These are phyloP conservation scores for Eucalyptus tenuipes DNA, from an alignment of 345 rosid species.

Conservation along the genomic window DNA sequence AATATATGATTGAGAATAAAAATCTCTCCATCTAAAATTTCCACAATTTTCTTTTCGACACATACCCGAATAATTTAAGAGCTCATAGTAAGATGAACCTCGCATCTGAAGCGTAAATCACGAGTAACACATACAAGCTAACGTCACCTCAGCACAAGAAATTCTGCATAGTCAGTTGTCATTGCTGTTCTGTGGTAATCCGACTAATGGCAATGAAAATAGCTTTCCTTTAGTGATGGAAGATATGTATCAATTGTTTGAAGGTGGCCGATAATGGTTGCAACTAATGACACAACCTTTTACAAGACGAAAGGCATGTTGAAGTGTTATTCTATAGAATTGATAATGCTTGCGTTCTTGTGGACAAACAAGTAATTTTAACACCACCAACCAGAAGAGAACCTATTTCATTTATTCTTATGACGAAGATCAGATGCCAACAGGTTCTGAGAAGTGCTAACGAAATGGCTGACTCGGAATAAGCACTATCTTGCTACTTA, in stretches of 20 bases:
- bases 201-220: not conserved
- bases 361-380: not conserved
- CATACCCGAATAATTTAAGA: not conserved
- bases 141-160: not conserved
- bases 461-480: not conserved
- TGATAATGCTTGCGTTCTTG: not conserved
- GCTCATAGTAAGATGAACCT: not conserved
- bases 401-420: not conserved
- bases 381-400: not conserved
- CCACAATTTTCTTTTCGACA: too few relatives aligned
- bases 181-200: not conserved
- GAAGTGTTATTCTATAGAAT: not conserved
- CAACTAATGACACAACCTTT: not conserved
- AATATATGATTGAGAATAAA: not conserved
- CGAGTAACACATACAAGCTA: not conserved
- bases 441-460: not conserved
- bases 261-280: not conserved
- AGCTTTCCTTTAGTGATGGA: not conserved
- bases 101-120: not conserved
- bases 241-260: not conserved
- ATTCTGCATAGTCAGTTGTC: not conserved
- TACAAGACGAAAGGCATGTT: not conserved
- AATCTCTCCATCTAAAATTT: not conserved
- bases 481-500: not conserved
- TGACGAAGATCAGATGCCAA: not conserved